These are phyloP conservation scores for Hypoxylon subgilvum DNA, from an alignment of 495 filamentous ascomycete genomes.

Conservation along the genomic window DNA sequence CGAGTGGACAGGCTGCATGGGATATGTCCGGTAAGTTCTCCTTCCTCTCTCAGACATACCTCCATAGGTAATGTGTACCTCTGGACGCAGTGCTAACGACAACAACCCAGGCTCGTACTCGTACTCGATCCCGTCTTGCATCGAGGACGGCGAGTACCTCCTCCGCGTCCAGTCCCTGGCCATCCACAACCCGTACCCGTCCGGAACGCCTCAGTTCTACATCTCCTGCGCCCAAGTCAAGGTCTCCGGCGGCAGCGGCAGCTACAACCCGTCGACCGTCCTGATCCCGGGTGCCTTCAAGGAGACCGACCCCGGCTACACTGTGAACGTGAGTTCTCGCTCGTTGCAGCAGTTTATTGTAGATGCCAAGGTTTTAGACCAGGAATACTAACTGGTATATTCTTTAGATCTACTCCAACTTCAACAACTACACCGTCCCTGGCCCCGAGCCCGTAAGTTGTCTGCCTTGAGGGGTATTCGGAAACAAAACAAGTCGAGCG, in stretches of 20 bases:
- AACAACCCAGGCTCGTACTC: slow-evolving; percentile 46
- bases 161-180: slow-evolving; percentile 60
- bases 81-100: background rate
- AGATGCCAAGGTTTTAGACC: background rate
- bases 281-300: slow-evolving; percentile 59
- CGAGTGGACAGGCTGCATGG: slow-evolving; percentile 34
- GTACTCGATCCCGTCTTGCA: slow-evolving; percentile 51
- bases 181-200: slow-evolving; percentile 56
- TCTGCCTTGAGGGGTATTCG: background rate
- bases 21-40: slow-evolving; percentile 24
- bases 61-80: background rate
- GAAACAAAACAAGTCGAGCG: background rate
- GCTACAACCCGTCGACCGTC: slow-evolving; percentile 47
- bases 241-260: slow-evolving; percentile 41
- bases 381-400: background rate
- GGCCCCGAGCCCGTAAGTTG: slow-evolving; percentile 38
- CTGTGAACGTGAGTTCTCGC: slow-evolving; percentile 35
- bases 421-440: slow-evolving; percentile 36
- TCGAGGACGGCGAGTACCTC: slow-evolving; percentile 62
- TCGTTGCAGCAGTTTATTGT: background rate
- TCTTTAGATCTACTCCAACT: slow-evolving; percentile 37
- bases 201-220: slow-evolving; percentile 44
- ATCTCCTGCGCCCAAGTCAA: slow-evolving; percentile 42
- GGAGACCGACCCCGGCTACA: slow-evolving; percentile 54
- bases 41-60: background rate